These are phyloP conservation scores for Leccinum imitatum DNA, from an alignment of 768 basidiomycete genomes.

Conservation along the genomic window DNA sequence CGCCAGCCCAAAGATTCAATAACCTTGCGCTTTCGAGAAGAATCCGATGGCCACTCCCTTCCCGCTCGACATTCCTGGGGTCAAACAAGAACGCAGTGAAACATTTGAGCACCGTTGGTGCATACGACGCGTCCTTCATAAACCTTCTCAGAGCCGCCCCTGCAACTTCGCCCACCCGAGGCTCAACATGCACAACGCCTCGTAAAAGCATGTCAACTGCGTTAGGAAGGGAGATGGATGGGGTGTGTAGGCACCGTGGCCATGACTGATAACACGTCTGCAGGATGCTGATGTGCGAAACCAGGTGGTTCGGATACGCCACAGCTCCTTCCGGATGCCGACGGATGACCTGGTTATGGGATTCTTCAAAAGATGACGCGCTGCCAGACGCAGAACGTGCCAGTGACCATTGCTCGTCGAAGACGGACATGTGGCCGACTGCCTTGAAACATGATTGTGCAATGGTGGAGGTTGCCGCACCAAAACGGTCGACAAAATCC, in stretches of 20 bases:
- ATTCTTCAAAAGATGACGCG: conserved; percentile 63
- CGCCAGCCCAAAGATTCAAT: conserved; percentile 67
- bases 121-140: conserved; percentile 57
- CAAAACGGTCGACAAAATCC: conserved; percentile 69
- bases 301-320: conserved; percentile 62
- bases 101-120: conserved; percentile 56
- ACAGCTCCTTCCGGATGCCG: conserved; percentile 63
- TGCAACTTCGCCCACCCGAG: conserved; percentile 67
- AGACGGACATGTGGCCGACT: conserved; percentile 75
- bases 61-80: conserved; percentile 58
- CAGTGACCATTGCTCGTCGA: conserved; percentile 81
- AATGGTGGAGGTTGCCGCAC: conserved; percentile 54
- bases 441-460: conserved; percentile 58
- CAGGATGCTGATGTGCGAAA: conserved; percentile 67
- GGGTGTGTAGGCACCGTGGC: conserved; percentile 73
- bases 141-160: conserved; percentile 68
- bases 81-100: conserved; percentile 77
- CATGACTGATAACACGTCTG: conserved; percentile 79
- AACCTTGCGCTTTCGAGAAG: conserved; percentile 67
- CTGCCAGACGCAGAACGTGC: conserved; percentile 38
- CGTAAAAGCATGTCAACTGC: conserved; percentile 77
- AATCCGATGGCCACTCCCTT: conserved; percentile 61
- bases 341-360: conserved; percentile 63
- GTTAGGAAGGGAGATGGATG: conserved; percentile 51
- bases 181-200: conserved; percentile 85